Percentiles rank a stretch among this genome's conserved stretches.
phyloP scores from a whole-genome alignment of 352 stramenopile genomes.

The Globisporangium cylindrosporum region DNA sequence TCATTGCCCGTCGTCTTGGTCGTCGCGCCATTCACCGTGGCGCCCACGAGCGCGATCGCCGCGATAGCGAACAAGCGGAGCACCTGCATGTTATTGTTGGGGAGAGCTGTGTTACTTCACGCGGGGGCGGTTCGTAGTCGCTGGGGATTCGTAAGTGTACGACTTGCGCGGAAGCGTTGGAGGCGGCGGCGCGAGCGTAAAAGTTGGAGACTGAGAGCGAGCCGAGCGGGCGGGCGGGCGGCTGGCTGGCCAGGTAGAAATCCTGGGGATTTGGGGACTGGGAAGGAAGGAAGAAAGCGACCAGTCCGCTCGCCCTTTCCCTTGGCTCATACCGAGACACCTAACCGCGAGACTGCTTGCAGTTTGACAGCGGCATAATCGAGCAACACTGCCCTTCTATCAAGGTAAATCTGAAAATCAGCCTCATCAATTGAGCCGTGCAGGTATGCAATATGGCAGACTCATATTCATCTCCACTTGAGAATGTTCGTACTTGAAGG shows the following conservation, averaged over 20 bases:
- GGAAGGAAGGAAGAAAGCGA: not conserved
- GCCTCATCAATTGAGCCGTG: not conserved
- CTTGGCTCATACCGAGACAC: not conserved
- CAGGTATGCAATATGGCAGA: not conserved
- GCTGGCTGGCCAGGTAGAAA: not conserved
- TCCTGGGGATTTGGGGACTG: not conserved
- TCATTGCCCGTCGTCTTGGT: conserved; percentile 22
- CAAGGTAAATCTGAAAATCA: not conserved
- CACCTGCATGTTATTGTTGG: conserved; percentile 15
- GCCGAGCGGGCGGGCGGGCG: too few relatives aligned
- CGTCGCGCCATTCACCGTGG: not conserved
- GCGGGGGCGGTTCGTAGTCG: not conserved
- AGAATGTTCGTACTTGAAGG: not conserved
- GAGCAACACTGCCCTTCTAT: not conserved
- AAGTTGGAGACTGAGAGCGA: conserved; percentile 18
- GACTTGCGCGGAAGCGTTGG: conserved; percentile 1
- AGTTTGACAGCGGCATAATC: not conserved
- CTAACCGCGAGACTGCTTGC: not conserved
- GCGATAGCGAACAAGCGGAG: conserved; percentile 10
- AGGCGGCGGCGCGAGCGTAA: conserved; percentile 11
- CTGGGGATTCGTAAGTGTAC: conserved; percentile 8
- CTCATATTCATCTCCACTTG: not conserved
- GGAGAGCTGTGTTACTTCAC: not conserved
- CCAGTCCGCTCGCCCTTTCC: not conserved
- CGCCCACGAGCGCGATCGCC: conserved; percentile 15